Percentiles rank a stretch among this genome's conserved stretches.
These are phyloP conservation scores for Coemansia javaensis DNA, from an alignment of 192 early-diverging fungal species.

Conservation along the genomic window DNA sequence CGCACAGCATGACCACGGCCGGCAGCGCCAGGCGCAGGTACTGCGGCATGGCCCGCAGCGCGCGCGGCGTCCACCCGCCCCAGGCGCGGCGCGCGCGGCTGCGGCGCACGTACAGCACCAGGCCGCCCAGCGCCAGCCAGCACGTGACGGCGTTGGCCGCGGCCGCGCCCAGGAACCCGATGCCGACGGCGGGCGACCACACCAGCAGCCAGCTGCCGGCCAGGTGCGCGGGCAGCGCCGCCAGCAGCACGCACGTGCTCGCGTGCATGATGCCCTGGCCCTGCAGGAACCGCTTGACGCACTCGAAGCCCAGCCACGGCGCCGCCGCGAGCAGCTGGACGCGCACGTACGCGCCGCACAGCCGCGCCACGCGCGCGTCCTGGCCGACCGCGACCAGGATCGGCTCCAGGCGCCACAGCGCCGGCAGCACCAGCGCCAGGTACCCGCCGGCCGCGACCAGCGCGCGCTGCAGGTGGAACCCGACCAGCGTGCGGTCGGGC, in stretches of 20 bases:
- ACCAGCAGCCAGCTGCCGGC: constrained; percentile 76
- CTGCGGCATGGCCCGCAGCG: constrained; percentile 41
- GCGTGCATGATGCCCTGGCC: constrained; percentile 91
- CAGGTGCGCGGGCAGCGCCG: constrained; percentile 69
- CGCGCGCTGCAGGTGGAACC: constrained; percentile 75
- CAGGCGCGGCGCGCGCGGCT: constrained; percentile 57
- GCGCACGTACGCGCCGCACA: constrained; percentile 67
- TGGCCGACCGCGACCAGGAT: constrained; percentile 72
- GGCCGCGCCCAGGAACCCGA: constrained; percentile 85
- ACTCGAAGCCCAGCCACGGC: constrained; percentile 77
- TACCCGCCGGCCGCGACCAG: constrained; percentile 68
- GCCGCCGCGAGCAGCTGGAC: constrained; percentile 68
- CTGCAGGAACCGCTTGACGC: constrained; percentile 80
- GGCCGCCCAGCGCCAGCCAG: constrained; percentile 63
- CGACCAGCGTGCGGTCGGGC: constrained; percentile 59
- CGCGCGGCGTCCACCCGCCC: constrained; percentile 62
- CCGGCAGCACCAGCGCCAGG: constrained; percentile 63
- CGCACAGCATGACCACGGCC: constrained; percentile 72
- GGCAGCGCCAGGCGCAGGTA: constrained; percentile 65
- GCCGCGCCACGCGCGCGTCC: constrained; percentile 59
- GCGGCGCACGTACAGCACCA: constrained; percentile 57
- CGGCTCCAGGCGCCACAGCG: constrained; percentile 68
- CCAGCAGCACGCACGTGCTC: constrained; percentile 64
- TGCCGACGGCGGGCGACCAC: constrained; percentile 57
- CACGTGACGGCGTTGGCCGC: constrained; percentile 72